Percentiles rank a stretch among this genome's conserved stretches.
Evolutionary conservation across 495 filamentous ascomycete genomes (phyloP).

Genomic region (Lichina pygmaea): DNA sequence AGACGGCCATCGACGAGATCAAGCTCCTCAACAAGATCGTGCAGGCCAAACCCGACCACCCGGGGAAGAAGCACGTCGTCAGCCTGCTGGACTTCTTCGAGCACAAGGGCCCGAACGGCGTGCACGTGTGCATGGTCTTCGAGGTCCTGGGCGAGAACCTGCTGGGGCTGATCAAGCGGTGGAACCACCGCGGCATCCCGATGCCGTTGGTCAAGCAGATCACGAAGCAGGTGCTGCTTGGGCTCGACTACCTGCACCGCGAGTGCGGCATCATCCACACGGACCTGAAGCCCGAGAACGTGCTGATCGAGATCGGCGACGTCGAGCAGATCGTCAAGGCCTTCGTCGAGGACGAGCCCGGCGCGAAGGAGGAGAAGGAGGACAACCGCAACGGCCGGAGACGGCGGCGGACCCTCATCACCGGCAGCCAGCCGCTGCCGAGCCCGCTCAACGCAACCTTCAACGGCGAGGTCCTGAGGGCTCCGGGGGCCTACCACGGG

Average conservation of each 20-base stretch:
- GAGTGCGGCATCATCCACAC: conserved; percentile 99
- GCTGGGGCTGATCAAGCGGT: conserved; percentile 85
- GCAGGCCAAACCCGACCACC: conserved; percentile 76
- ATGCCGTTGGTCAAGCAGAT: conserved; percentile 95
- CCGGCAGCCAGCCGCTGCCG: conserved; percentile 85
- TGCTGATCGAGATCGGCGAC: conserved; percentile 95
- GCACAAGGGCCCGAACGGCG: conserved; percentile 87
- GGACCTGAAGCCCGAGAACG: conserved; percentile 93
- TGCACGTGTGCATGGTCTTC: conserved; percentile 98
- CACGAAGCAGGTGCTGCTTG: conserved; percentile 88
- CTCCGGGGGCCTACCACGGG: conserved; percentile 39
- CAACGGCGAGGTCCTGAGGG: conserved; percentile 35
- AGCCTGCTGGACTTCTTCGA: conserved; percentile 91
- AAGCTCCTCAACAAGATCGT: conserved; percentile 93
- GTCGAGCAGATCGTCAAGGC: conserved; percentile 92
- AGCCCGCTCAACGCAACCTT: conserved; percentile 87
- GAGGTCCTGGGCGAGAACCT: conserved; percentile 94
- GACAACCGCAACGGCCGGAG: conserved; percentile 85
- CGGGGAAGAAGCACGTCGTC: conserved; percentile 81
- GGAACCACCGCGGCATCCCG: conserved; percentile 92
- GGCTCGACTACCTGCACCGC: conserved; percentile 83
- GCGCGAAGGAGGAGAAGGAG: conserved; percentile 45
- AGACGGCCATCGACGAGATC: conserved; percentile 97
- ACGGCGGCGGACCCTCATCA: conserved; percentile 79
- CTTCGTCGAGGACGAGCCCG: conserved; percentile 63